Base-by-base conservation (phyloP, 345 rosid species). In the Ailanthus altissimus region DNA sequence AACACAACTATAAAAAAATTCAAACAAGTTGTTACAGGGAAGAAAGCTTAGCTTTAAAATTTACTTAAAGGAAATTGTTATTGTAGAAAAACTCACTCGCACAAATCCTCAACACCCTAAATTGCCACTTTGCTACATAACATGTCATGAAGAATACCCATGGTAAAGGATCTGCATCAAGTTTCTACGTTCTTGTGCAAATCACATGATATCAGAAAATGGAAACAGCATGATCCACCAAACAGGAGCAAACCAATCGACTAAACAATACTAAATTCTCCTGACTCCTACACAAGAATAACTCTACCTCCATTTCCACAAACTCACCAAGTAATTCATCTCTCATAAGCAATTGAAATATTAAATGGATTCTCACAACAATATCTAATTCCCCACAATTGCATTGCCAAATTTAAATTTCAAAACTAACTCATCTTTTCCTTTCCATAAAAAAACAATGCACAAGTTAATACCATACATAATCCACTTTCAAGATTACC, bases 251-350 rank as follows among this genome's bases (percentile, higher is more conserved):
- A 74, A 32, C 28, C 45, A 73, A 43, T 23, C 65, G 14, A 12
- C n/a, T 61, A n/a, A 57, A 15, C 20, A 38, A 12, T 2, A 54
- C 9, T 40, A 20, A 43, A 16, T 59, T 42, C 58, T 53, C 75
- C n/a, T 25, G 5, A 8, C 38, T 25, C 51, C 51, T 32, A 14
- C 8, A 13, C 47, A 62, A 21, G 4, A 74, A 13, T 3, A 49
- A 72, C 38, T 47, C 50, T 3, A 18, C 36, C n/a, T 38, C 20
- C 59, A 32, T 21, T 53, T 50, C 50, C n/a, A 63, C 10, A 9
- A 61, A 32, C 32, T 74, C 45, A 61, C n/a, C 77, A 57, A 45
- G 14, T 15, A n/a, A 15, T 28, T 13, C 53, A n/a, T 70, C 61
- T 70, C 13, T 4, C 10, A 3, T 38, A 71, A 21, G 56, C 63